Conservation (phyloP, 73 alveolate species). For the Paramecium tetraurelia region DNA sequence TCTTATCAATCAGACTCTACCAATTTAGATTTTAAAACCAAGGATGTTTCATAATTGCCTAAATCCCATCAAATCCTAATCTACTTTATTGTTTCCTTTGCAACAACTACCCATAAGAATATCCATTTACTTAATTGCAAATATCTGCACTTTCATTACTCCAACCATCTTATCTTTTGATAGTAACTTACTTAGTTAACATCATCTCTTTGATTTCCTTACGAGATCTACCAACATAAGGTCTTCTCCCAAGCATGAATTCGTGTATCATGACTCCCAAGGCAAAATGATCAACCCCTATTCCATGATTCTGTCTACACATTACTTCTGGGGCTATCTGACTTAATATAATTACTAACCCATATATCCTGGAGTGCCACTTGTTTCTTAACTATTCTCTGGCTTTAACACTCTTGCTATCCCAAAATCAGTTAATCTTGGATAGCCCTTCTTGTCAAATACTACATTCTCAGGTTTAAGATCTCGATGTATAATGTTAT, state of each 20-base stretch:
- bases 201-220: slow-evolving; percentile 85
- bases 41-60: slow-evolving; percentile 87
- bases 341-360: neutral
- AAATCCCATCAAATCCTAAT: slow-evolving; percentile 86
- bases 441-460: slow-evolving; percentile 60
- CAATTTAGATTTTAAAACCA: slow-evolving; percentile 90
- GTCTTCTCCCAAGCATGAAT: slow-evolving; percentile 81
- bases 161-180: slow-evolving; percentile 89
- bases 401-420: slow-evolving; percentile 61
- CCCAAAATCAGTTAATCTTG: slow-evolving; percentile 70
- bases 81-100: slow-evolving; percentile 85
- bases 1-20: slow-evolving; percentile 74
- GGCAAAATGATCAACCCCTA: slow-evolving; percentile 84
- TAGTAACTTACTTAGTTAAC: slow-evolving; percentile 69
- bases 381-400: slow-evolving; percentile 62
- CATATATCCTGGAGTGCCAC: slow-evolving; percentile 72
- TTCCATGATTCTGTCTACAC: slow-evolving; percentile 82
- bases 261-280: slow-evolving; percentile 84
- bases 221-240: slow-evolving; percentile 88
- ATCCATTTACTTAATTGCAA: neutral
- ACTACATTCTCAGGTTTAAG: slow-evolving; percentile 48
- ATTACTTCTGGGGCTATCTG: slow-evolving; percentile 86
- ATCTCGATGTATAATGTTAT: slow-evolving; percentile 56
- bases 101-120: neutral
- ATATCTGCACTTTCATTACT: slow-evolving; percentile 88